These are phyloP conservation scores for Candida railenensis DNA, from an alignment of 805 yeast species.

Conservation along the genomic window DNA sequence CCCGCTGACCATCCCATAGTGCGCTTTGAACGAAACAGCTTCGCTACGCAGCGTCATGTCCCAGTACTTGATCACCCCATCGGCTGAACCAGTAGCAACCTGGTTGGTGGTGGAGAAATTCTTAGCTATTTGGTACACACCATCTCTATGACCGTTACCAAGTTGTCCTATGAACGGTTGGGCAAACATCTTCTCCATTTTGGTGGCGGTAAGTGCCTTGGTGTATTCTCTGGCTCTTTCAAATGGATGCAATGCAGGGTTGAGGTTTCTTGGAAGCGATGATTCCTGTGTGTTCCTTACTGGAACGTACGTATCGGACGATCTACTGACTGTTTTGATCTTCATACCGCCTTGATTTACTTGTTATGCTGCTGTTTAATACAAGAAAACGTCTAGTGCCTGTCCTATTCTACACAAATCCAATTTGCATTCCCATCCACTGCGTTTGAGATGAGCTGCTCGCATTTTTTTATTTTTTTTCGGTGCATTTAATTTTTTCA, in stretches of 20 bases:
- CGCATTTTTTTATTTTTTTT: too few species aligned
- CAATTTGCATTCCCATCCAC: background rate
- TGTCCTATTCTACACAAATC: background rate
- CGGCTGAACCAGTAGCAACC: constrained; percentile 91
- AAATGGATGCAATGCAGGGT: constrained; percentile 94
- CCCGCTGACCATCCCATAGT: constrained; percentile 87
- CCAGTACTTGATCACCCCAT: constrained; percentile 95
- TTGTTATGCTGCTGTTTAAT: too few species aligned
- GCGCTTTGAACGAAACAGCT: constrained; percentile 77
- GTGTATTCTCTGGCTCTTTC: constrained; percentile 97
- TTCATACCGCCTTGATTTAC: constrained; percentile 47
- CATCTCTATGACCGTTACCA: constrained; percentile 94
- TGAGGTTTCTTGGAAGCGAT: constrained; percentile 80
- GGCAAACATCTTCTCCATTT: constrained; percentile 94
- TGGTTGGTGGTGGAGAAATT: constrained; percentile 67
- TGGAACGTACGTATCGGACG: constrained; percentile 90
- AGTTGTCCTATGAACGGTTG: constrained; percentile 95
- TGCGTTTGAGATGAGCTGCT: background rate
- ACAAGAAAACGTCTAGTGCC: too few species aligned
- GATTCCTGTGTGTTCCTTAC: constrained; percentile 88
- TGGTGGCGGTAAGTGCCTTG: constrained; percentile 91
- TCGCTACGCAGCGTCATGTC: constrained; percentile 79
- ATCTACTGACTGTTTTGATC: constrained; percentile 83
- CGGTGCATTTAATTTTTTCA: too few species aligned
- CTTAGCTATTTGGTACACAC: constrained; percentile 84